Evolutionary conservation across 768 basidiomycete genomes (phyloP), one percentile per base, ranked within the genome.

Genomic region (Mycena crocata): DNA sequence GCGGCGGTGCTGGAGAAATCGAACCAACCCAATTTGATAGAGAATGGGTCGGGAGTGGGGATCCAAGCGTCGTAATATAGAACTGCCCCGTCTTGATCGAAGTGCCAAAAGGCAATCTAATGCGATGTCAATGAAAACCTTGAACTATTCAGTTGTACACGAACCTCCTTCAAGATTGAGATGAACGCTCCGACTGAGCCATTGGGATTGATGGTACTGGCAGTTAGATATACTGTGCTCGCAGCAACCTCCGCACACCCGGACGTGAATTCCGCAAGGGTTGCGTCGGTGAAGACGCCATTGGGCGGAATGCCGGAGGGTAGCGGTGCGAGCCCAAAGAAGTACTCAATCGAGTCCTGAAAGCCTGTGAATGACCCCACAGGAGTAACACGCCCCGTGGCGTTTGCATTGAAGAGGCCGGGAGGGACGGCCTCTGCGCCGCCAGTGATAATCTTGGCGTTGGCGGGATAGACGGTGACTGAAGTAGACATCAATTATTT

Each of bases 301-400:
- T 65, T 65, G 5, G 64, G 64, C 31, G 57, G 57, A 14, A 42
- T 17, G 2, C 64, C 57, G 15, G 26, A 13, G 1, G 57, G 64
- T 3, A 65, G 49, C 23, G 64, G 57, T 24, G 64, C 64, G 24
- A 65, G 64, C 9, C 64, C 64, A 21, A 50, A 65, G 49, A 65
- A 65, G 34, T 65, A 65, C 12, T 65, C 64, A 24, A 65, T 35
- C 19, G 64, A 65, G 21, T 65, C 64, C 17, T 65, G 31, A 42
- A 65, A 59, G 2, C 64, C 64, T 32, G 48, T 44, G 40, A 65
- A 65, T 31, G 58, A 49, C 3, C 64, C 64, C 12, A 59, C 49
- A 5, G 64, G 64, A 3, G 64, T 58, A 42, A 65, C 32, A 19
- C 64, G 48, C 10, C 64, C 64, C 9, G 64, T 65, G 0, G 64